These are phyloP conservation scores for Carpinus fangiana DNA, from an alignment of 306 rosid species.

Conservation along the genomic window DNA sequence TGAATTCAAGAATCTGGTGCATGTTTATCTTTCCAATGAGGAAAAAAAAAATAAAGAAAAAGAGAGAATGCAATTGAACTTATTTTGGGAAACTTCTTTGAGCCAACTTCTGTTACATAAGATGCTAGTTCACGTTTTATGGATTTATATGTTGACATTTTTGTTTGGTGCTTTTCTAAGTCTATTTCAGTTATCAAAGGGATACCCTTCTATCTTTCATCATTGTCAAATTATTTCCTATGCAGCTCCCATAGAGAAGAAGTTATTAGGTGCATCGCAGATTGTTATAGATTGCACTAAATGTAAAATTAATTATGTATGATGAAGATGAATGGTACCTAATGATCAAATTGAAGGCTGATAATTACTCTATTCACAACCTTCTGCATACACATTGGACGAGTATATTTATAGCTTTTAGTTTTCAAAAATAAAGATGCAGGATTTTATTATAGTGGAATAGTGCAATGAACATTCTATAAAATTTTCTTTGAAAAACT, in stretches of 20 bases:
- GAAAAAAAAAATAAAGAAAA: too few species aligned
- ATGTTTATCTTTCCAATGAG: too few species aligned
- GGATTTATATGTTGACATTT: too few species aligned
- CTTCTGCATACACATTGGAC: neutral
- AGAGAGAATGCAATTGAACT: too few species aligned
- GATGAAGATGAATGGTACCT: neutral
- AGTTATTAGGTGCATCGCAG: neutral
- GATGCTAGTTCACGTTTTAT: too few species aligned
- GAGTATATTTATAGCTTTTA: neutral
- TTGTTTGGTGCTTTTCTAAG: too few species aligned
- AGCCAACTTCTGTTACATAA: too few species aligned
- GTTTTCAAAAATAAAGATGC: neutral
- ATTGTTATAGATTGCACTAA: neutral
- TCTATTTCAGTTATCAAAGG: too few species aligned
- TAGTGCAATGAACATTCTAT: neutral
- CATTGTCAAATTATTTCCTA: too few species aligned
- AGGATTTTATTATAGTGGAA: neutral
- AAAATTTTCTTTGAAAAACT: neutral
- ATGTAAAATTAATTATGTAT: neutral
- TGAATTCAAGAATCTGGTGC: too few species aligned
- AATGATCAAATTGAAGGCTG: neutral
- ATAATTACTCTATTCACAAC: neutral
- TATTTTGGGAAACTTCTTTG: too few species aligned
- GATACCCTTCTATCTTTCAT: too few species aligned
- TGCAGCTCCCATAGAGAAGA: neutral